Evolutionary conservation across 2,329 filamentous ascomycete species (phyloP), one percentile per base, ranked within the genome.

Genomic region (Cladobotryum mycophilum): DNA sequence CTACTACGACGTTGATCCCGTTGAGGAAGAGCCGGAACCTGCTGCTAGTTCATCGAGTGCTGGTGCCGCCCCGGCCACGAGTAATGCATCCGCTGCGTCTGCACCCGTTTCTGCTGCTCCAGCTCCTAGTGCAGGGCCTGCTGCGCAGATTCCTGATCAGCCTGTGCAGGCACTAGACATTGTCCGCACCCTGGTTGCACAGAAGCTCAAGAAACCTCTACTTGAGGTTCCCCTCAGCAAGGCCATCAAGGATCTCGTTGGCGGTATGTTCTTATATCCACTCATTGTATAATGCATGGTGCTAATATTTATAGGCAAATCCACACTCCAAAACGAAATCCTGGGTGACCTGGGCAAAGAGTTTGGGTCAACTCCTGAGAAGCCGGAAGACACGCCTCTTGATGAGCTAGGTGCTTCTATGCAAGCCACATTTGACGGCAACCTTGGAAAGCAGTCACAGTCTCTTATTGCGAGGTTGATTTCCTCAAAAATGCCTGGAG

Each of bases 401-500:
- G 93, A 99, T 69, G 93, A 99, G 73, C 80, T 99, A 53, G 88
- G 91, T 76, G 89, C 88, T 49, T 79, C 93, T 8, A 96, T 99
- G 87, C 93, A 99, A 73, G 85, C 89, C 43, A 97, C 92, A n/a
- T 99, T 99, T 75, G 93, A 96, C 72, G 93, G 93, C 61, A 92
- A 96, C 73, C 83, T 99, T 55, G 93, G 93, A 70, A 99, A 99
- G 74, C 91, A 96, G 61, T 95, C 93, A 0, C 86, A 88, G 48
- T 95, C 91, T 3, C 81, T 99, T 51, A 86, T 99, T 68, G 93
- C 93, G 45, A 86, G 93, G 60, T 77, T 99, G 67, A 93, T 99
- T 41, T 97, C 93, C 2, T 96, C 93, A 30, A 99, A 99, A 75
- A 99, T 99, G 93, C 93, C 93, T 44, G 93, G 92, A 75, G 93